Conservation (phyloP, 768 basidiomycete genomes). For the Cystofilobasidium macerans region DNA sequence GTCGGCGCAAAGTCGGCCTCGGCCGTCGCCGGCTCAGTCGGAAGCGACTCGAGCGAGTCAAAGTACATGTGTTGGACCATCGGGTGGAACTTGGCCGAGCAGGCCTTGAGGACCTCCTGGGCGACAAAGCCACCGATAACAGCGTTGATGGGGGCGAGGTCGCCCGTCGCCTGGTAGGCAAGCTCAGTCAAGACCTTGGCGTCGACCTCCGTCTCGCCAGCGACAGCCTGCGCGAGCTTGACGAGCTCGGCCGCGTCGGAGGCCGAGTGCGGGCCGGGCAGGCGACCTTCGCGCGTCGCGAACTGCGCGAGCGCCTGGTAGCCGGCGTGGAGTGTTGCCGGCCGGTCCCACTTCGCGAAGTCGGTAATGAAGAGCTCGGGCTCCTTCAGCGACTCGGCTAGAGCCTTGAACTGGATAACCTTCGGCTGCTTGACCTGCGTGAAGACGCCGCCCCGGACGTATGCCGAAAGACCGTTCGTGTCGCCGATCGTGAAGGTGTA, state of each 20-base stretch:
- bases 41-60: slow-evolving; percentile 91
- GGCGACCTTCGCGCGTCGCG: slow-evolving; percentile 45
- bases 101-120: slow-evolving; percentile 93
- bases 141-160: slow-evolving; percentile 77
- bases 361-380: slow-evolving; percentile 92
- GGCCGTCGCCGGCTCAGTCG: slow-evolving; percentile 52
- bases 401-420: slow-evolving; percentile 84
- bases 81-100: slow-evolving; percentile 95
- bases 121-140: slow-evolving; percentile 96
- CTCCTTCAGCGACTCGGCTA: slow-evolving; percentile 64
- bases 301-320: slow-evolving; percentile 89
- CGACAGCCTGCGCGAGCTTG: slow-evolving; percentile 62
- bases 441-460: slow-evolving; percentile 82
- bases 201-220: slow-evolving; percentile 51
- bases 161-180: slow-evolving; percentile 81
- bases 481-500: slow-evolving; percentile 96
- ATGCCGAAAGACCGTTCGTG: slow-evolving; percentile 62
- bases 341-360: slow-evolving; percentile 93
- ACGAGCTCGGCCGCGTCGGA: slow-evolving; percentile 68
- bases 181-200: slow-evolving; percentile 66
- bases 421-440: slow-evolving; percentile 99
- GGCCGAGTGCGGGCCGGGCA: slow-evolving; percentile 71
- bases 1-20: slow-evolving; percentile 73
- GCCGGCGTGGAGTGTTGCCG: slow-evolving; percentile 75
- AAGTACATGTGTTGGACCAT: slow-evolving; percentile 92